Conservation (phyloP, 2,329 filamentous ascomycete genomes). For the Cercospora brassicicola region DNA sequence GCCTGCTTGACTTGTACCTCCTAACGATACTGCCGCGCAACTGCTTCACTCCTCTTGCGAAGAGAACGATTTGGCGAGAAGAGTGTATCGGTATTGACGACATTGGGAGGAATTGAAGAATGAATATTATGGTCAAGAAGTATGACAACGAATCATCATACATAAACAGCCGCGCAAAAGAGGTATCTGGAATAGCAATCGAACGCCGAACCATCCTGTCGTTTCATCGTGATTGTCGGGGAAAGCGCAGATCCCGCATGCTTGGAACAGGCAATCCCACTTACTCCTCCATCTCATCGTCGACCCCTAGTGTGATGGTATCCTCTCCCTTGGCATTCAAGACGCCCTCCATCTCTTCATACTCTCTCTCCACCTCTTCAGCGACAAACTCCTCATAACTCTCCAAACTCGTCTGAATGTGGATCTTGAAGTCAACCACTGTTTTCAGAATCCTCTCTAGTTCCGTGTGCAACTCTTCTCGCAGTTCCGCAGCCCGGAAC, state of each 20-base stretch:
- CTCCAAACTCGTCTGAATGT: slow-evolving; percentile 87
- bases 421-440: slow-evolving; percentile 97
- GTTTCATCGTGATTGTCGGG: background rate
- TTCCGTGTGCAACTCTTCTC: slow-evolving; percentile 97
- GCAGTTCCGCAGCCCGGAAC: slow-evolving; percentile 75
- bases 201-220: background rate
- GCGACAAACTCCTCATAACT: slow-evolving; percentile 93
- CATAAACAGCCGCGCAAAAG: background rate
- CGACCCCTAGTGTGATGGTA: slow-evolving; percentile 2
- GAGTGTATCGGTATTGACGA: background rate
- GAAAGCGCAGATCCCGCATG: background rate
- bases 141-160: background rate
- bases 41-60: background rate
- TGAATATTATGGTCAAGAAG: background rate
- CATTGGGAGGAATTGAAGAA: background rate
- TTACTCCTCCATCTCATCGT: slow-evolving; percentile 24
- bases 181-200: background rate
- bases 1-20: background rate
- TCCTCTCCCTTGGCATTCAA: slow-evolving; percentile 17
- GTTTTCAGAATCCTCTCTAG: slow-evolving; percentile 95
- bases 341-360: slow-evolving; percentile 51
- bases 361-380: slow-evolving; percentile 76
- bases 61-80: background rate
- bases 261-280: background rate
- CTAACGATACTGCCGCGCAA: background rate